Conservation (phyloP, 73 alveolate species). For the Effrenium voratum region DNA sequence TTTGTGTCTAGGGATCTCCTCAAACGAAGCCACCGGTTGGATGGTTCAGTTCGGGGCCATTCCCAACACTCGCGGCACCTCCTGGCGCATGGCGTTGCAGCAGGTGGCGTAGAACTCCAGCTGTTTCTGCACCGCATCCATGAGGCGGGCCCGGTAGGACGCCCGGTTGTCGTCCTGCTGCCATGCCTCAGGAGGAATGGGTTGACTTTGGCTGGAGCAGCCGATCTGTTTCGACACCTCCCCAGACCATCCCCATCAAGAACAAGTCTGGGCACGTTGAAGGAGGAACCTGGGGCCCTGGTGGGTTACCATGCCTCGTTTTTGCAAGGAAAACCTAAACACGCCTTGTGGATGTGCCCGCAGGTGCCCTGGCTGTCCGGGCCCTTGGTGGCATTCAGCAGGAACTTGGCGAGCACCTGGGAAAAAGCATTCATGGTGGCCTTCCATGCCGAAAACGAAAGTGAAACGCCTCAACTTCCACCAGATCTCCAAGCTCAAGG, state of each 20-base stretch:
- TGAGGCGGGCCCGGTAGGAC: conserved; percentile 58
- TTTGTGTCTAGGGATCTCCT: no score
- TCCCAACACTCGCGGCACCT: no score
- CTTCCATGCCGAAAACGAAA: not conserved
- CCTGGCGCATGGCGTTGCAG: conserved; percentile 14
- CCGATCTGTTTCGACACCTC: no score
- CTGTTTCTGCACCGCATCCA: conserved; percentile 70
- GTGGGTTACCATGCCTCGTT: no score
- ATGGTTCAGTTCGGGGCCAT: no score
- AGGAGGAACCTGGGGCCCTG: no score
- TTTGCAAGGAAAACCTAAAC: no score
- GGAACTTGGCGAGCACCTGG: conserved; percentile 40
- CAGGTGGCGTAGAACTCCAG: conserved; percentile 33
- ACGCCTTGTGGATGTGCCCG: not conserved
- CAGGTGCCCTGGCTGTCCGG: not conserved
- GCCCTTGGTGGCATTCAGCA: conserved; percentile 57
- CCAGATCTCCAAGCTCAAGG: no score
- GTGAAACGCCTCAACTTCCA: no score
- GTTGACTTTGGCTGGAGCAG: not conserved
- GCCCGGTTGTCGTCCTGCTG: conserved; percentile 63
- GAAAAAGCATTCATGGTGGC: not conserved
- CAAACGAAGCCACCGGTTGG: no score
- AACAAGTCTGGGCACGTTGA: no score
- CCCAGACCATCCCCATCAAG: no score
- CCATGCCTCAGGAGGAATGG: not conserved